Evolutionary conservation across 768 basidiomycete genomes (phyloP).

Genomic region (Neoboletus subvelutipes): DNA sequence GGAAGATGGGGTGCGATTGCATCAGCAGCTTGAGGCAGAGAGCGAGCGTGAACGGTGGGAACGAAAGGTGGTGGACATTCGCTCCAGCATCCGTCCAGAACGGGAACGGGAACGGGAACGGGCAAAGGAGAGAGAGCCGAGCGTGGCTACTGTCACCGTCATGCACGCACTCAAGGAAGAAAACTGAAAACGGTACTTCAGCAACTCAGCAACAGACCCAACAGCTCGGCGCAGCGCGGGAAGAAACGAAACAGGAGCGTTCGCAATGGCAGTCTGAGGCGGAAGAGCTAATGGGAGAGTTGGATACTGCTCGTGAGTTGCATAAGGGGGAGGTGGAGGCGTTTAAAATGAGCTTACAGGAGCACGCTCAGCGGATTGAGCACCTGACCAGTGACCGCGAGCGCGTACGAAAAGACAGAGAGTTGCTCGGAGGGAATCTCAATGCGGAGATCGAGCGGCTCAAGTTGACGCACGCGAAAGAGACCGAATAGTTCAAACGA

Average conservation of each 20-base stretch:
- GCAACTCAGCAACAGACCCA: constrained; percentile 17
- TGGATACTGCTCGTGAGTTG: not conserved
- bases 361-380: constrained; percentile 21
- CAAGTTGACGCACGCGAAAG: constrained; percentile 11
- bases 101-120: constrained; percentile 18
- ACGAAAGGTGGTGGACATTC: constrained; percentile 20
- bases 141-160: not conserved
- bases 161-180: constrained; percentile 22
- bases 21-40: constrained; percentile 17
- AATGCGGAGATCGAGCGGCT: constrained; percentile 24
- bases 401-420: constrained; percentile 26
- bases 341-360: constrained; percentile 17
- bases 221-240: constrained; percentile 11
- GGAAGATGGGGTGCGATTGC: constrained; percentile 13
- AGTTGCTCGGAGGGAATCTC: constrained; percentile 14
- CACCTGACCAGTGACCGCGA: constrained; percentile 24
- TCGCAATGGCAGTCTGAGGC: constrained; percentile 10
- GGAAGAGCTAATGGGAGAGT: constrained; percentile 17
- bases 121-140: constrained; percentile 14
- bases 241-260: constrained; percentile 13
- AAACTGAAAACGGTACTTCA: constrained; percentile 22
- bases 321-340: constrained; percentile 17
- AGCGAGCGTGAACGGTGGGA: constrained; percentile 23
- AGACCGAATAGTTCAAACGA: constrained; percentile 15
- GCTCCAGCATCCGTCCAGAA: constrained; percentile 7